phyloP scores from a whole-genome alignment of 2,329 filamentous ascomycete genomes.

The Phyllosticta capitalensis region DNA sequence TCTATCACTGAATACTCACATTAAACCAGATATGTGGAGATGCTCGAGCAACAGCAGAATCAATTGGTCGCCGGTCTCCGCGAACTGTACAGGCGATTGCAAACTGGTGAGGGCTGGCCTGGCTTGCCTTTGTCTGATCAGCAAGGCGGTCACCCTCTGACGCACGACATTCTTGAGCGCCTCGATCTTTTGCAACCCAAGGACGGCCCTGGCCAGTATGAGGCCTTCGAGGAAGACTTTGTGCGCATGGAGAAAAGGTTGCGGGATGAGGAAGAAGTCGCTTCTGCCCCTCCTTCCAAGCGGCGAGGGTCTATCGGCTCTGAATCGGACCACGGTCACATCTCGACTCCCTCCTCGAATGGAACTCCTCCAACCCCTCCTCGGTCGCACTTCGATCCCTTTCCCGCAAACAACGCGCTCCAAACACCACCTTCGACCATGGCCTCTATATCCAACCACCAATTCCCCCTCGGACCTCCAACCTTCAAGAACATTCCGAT shows the following conservation, averaged over 20 bases:
- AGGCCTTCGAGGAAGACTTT: slow-evolving; percentile 50
- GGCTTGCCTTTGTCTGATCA: slow-evolving; percentile 43
- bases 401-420: not conserved
- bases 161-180: slow-evolving; percentile 53
- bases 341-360: slow-evolving; percentile 27
- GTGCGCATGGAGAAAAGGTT: slow-evolving; percentile 46
- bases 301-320: slow-evolving; percentile 42
- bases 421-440: not conserved
- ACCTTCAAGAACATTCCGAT: not conserved
- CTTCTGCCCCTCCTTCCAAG: slow-evolving; percentile 28
- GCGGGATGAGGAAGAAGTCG: slow-evolving; percentile 43
- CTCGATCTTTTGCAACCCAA: slow-evolving; percentile 47
- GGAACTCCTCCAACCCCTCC: slow-evolving; percentile 23
- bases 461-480: not conserved
- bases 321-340: slow-evolving; percentile 46
- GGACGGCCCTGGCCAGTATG: slow-evolving; percentile 35
- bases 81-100: slow-evolving; percentile 47
- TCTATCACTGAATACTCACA: not conserved
- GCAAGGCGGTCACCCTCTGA: slow-evolving; percentile 48
- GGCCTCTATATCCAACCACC: not conserved
- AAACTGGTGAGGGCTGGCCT: slow-evolving; percentile 46
- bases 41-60: slow-evolving; percentile 56
- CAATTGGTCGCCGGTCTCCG: slow-evolving; percentile 53
- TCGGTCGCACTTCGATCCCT: slow-evolving; percentile 2
- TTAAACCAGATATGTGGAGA: slow-evolving; percentile 48